Evolutionary conservation across 345 rosid species (phyloP).

Genomic region (Trapa incisa): DNA sequence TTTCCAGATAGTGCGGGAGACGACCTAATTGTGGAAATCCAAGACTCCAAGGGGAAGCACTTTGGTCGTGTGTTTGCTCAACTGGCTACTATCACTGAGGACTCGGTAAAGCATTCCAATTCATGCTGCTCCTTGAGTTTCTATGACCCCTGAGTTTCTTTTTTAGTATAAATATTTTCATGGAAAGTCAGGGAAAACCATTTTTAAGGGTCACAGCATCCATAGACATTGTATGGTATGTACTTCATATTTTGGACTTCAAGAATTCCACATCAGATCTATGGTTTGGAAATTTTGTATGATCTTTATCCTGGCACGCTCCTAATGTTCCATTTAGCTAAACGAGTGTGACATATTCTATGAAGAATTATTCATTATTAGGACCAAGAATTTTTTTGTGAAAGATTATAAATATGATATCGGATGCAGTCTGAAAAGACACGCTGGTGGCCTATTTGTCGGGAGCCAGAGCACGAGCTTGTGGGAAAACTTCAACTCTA

Average conservation of each 20-base stretch:
- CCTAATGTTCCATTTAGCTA: background rate
- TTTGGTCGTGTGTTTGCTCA: conserved; percentile 90
- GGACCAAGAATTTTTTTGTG: background rate
- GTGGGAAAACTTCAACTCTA: conserved; percentile 82
- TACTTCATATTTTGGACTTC: background rate
- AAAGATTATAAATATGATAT: conserved; percentile 13
- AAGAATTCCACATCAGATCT: background rate
- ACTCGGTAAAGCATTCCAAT: conserved; percentile 32
- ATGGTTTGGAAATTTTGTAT: background rate
- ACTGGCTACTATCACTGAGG: conserved; percentile 58
- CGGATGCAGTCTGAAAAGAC: conserved; percentile 66
- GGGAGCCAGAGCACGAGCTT: conserved; percentile 86
- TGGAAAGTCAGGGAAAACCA: background rate
- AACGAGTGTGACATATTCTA: background rate
- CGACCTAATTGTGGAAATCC: conserved; percentile 84
- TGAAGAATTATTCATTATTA: background rate
- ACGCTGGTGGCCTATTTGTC: conserved; percentile 89
- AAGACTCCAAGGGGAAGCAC: conserved; percentile 69
- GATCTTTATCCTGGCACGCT: background rate
- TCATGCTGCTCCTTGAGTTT: background rate
- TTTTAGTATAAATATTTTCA: background rate
- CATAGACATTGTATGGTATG: background rate
- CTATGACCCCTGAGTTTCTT: background rate
- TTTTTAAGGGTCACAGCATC: background rate
- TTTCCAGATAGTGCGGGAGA: conserved; percentile 93